Conservation (phyloP, 371 early-diverging fungal species). For the Mortierella sp. region DNA sequence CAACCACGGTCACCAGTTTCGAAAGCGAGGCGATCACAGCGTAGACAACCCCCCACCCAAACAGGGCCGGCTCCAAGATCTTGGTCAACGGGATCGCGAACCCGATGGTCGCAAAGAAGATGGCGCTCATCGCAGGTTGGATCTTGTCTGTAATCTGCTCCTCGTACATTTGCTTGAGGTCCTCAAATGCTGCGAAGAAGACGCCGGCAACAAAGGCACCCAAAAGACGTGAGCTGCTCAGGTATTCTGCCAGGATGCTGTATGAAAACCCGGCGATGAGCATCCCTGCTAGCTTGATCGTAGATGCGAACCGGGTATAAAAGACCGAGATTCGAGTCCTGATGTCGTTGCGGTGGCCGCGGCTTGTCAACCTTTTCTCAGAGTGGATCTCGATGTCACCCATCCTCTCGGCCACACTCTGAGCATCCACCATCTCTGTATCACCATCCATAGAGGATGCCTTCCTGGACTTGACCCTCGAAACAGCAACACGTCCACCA, state of each 20-base stretch:
- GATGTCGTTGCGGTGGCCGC: background rate
- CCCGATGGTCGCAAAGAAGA: conserved; percentile 47
- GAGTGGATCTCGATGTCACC: background rate
- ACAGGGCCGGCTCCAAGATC: conserved; percentile 31
- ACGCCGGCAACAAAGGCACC: conserved; percentile 42
- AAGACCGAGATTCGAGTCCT: background rate
- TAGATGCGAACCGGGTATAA: conserved; percentile 8
- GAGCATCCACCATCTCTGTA: background rate
- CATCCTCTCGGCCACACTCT: background rate
- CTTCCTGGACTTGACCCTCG: conserved; percentile 10
- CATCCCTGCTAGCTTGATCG: conserved; percentile 28
- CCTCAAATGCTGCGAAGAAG: conserved; percentile 29
- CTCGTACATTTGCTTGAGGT: conserved; percentile 7
- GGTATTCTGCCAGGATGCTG: conserved; percentile 47
- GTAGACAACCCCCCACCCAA: conserved; percentile 41
- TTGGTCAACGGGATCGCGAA: conserved; percentile 37
- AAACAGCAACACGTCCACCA: conserved; percentile 13
- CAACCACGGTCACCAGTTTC: conserved; percentile 21
- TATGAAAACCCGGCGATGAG: conserved; percentile 21
- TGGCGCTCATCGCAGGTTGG: conserved; percentile 33
- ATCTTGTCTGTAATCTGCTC: conserved; percentile 13
- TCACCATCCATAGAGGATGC: background rate
- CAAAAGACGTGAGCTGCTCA: conserved; percentile 45
- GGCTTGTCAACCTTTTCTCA: background rate
- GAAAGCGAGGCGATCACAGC: conserved; percentile 40